Evolutionary conservation across 2,329 filamentous ascomycete species (phyloP).

Genomic region (Pestalotiopsis sp.): DNA sequence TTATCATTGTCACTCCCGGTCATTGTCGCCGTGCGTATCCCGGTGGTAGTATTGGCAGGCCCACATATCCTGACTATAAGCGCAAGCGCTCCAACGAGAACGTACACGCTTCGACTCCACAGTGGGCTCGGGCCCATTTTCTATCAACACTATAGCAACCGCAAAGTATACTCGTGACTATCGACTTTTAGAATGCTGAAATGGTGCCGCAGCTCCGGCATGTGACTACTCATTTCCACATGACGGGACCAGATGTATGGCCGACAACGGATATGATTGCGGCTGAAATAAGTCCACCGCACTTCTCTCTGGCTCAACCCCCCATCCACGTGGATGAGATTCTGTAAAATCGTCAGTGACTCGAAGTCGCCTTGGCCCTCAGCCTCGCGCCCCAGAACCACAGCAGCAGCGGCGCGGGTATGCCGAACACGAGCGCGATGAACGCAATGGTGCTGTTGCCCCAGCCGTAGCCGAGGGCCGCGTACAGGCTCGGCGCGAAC

Average conservation of each 20-base stretch:
- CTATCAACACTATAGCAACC: background rate
- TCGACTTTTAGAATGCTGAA: background rate
- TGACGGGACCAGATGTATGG: background rate
- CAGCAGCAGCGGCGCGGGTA: slow-evolving; percentile 45
- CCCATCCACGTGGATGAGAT: too few species aligned
- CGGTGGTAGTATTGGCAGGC: background rate
- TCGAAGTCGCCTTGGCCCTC: slow-evolving; percentile 25
- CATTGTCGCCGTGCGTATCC: too few species aligned
- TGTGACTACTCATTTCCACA: background rate
- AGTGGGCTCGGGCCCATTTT: background rate
- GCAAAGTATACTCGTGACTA: background rate
- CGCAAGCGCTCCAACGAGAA: background rate
- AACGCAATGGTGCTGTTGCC: slow-evolving; percentile 46
- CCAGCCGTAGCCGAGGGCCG: slow-evolving; percentile 41
- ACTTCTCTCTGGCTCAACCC: too few species aligned
- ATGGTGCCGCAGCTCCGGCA: background rate
- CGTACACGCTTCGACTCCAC: background rate
- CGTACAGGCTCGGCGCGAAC: slow-evolving; percentile 46
- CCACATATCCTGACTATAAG: background rate
- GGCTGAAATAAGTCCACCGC: background rate
- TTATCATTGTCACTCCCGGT: background rate
- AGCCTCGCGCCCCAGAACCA: slow-evolving; percentile 45
- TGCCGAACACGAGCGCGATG: slow-evolving; percentile 40
- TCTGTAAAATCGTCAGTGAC: slow-evolving; percentile 14
- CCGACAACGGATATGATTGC: background rate